Percentiles rank a stretch among this genome's conserved stretches.
Conservation (phyloP, 2,329 filamentous ascomycete genomes). For the Lachnellula arida region DNA sequence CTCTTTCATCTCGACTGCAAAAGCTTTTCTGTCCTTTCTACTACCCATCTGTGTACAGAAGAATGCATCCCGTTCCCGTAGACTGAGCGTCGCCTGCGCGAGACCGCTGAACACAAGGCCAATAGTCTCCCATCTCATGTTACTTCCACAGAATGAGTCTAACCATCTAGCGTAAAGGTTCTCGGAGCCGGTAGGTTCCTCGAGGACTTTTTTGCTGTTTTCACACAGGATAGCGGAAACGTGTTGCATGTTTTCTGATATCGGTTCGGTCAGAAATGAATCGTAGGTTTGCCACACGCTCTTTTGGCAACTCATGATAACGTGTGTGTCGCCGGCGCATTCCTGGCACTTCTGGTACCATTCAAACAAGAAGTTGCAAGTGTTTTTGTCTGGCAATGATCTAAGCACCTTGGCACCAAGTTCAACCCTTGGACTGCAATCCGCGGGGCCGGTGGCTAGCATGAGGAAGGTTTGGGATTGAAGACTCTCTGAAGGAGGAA, state of each 20-base stretch:
- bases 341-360: constrained; percentile 20
- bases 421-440: constrained; percentile 22
- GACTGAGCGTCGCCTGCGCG: constrained; percentile 17
- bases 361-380: constrained; percentile 25
- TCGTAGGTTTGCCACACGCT: constrained; percentile 25
- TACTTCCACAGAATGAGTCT: constrained; percentile 21
- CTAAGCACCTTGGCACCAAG: constrained; percentile 26
- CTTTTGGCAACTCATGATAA: constrained; percentile 13
- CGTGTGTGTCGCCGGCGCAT: constrained; percentile 14
- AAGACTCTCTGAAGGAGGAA: constrained; percentile 18
- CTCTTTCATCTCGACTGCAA: constrained; percentile 29
- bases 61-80: constrained; percentile 22
- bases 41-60: constrained; percentile 23
- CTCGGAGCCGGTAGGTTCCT: constrained; percentile 17
- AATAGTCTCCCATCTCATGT: constrained; percentile 32
- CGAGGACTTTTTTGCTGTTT: constrained; percentile 24
- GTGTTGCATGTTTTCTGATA: constrained; percentile 20
- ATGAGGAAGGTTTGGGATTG: constrained; percentile 29
- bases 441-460: constrained; percentile 16
- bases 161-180: constrained; percentile 29
- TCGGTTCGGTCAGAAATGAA: constrained; percentile 19
- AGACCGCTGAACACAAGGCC: constrained; percentile 26
- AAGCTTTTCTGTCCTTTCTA: constrained; percentile 22
- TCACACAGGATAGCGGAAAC: constrained; percentile 26
- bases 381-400: constrained; percentile 24